These are phyloP conservation scores for Paecilomyces fulvus DNA, from an alignment of 2,329 filamentous ascomycete genomes.

Conservation along the genomic window DNA sequence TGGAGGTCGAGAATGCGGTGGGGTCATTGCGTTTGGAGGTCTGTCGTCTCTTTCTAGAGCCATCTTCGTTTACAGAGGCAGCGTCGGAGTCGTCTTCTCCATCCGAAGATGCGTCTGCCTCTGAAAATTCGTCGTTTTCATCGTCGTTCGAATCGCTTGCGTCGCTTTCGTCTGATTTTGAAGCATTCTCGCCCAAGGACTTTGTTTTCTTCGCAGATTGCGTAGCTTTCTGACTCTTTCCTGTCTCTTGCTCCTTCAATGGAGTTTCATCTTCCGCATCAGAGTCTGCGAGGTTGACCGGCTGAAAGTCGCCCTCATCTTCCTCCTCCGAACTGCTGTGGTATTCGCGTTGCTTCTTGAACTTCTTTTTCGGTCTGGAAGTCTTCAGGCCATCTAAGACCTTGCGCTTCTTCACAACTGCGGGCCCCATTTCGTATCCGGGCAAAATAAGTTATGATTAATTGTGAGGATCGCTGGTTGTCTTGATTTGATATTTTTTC, in stretches of 20 bases:
- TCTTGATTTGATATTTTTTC: conserved; percentile 11
- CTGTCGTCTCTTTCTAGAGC: conserved; percentile 28
- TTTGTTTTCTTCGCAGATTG: conserved; percentile 5
- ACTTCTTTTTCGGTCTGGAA: conserved; percentile 46
- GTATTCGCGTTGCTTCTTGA: conserved; percentile 56
- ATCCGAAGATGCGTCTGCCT: conserved; percentile 18
- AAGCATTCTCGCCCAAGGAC: neutral
- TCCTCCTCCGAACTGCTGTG: conserved; percentile 56
- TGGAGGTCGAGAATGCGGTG: conserved; percentile 79
- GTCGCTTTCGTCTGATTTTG: conserved; percentile 9
- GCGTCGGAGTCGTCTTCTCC: conserved; percentile 18
- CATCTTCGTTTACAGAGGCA: conserved; percentile 26
- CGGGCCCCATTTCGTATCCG: conserved; percentile 29
- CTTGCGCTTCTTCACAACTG: conserved; percentile 46
- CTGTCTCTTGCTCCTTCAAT: conserved; percentile 3
- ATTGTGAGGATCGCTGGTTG: conserved; percentile 3
- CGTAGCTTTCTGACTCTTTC: neutral
- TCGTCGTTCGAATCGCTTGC: conserved; percentile 13
- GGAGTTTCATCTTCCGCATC: conserved; percentile 26
- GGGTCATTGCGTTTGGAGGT: conserved; percentile 79
- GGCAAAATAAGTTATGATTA: conserved; percentile 3
- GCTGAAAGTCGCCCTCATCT: conserved; percentile 41
- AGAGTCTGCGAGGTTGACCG: conserved; percentile 42
- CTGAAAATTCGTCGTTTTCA: conserved; percentile 16
- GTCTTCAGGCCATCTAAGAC: conserved; percentile 50